phyloP scores from a whole-genome alignment of 2,329 filamentous ascomycete genomes.

The Aspergillus nomiae region DNA sequence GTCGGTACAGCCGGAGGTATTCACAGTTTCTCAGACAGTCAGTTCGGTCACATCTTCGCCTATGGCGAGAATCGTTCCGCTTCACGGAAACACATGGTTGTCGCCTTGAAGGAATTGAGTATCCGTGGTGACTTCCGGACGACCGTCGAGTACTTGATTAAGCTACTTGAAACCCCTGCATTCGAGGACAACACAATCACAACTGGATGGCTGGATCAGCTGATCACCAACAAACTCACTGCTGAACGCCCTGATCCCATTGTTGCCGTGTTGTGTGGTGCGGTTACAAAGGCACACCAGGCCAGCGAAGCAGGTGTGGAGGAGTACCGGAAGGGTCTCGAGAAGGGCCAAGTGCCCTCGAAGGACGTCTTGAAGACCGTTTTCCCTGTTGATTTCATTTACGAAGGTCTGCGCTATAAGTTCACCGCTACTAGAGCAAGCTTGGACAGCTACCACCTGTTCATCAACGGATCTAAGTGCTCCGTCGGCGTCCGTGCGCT shows the following conservation, averaged over 20 bases:
- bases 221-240: slow-evolving; percentile 96
- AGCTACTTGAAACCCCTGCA: slow-evolving; percentile 94
- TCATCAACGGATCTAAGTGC: slow-evolving; percentile 98
- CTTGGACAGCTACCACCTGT: slow-evolving; percentile 91
- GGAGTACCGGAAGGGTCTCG: slow-evolving; percentile 84
- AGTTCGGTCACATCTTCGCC: slow-evolving; percentile 99
- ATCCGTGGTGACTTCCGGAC: slow-evolving; percentile 99
- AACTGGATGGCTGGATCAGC: slow-evolving; percentile 96
- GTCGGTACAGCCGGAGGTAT: slow-evolving; percentile 96
- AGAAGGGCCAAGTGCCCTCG: slow-evolving; percentile 95
- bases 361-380: slow-evolving; percentile 98
- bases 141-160: slow-evolving; percentile 98
- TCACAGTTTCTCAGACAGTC: slow-evolving; percentile 98
- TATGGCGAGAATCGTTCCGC: slow-evolving; percentile 97
- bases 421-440: slow-evolving; percentile 95
- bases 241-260: slow-evolving; percentile 93
- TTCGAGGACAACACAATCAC: slow-evolving; percentile 99
- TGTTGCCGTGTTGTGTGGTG: slow-evolving; percentile 92
- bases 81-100: slow-evolving; percentile 98
- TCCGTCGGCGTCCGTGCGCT: slow-evolving; percentile 89
- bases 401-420: slow-evolving; percentile 94
- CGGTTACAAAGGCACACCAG: slow-evolving; percentile 90
- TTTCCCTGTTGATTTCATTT: slow-evolving; percentile 98
- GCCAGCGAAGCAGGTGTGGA: slow-evolving; percentile 86
- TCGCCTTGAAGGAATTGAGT: slow-evolving; percentile 96